Conservation (phyloP, 2,329 filamentous ascomycete species). For the Cercospora sp. region DNA sequence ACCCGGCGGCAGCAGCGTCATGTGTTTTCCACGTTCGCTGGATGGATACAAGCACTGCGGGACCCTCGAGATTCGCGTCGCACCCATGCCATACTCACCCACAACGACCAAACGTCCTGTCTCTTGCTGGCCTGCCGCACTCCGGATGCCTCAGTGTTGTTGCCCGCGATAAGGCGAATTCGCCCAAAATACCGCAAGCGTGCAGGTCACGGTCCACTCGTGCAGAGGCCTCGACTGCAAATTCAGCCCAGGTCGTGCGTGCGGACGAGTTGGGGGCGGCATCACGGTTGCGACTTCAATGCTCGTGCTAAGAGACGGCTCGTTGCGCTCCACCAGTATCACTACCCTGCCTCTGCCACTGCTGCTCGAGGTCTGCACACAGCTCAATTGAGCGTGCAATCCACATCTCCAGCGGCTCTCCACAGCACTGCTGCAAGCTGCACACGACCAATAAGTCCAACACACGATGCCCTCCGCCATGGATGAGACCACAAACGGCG, state of each 20-base stretch:
- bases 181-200: slow-evolving; percentile 5
- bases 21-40: slow-evolving; percentile 4
- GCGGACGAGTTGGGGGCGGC: neutral
- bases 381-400: neutral
- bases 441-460: neutral
- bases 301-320: slow-evolving; percentile 1
- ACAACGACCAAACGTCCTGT: neutral
- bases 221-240: slow-evolving; percentile 2
- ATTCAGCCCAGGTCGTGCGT: neutral
- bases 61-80: neutral
- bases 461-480: neutral
- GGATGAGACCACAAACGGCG: neutral
- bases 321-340: neutral
- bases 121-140: neutral
- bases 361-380: neutral
- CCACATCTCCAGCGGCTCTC: neutral
- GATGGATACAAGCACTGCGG: neutral
- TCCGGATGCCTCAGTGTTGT: neutral
- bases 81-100: neutral
- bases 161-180: neutral
- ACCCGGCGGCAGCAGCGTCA: neutral
- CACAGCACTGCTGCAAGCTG: neutral
- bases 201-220: slow-evolving; percentile 5
- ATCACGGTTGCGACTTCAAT: slow-evolving; percentile 4
- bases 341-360: neutral